Evolutionary conservation across 495 filamentous ascomycete genomes (phyloP), one percentile per base, ranked within the genome.

Genomic region (Bryoglossum gracile): DNA sequence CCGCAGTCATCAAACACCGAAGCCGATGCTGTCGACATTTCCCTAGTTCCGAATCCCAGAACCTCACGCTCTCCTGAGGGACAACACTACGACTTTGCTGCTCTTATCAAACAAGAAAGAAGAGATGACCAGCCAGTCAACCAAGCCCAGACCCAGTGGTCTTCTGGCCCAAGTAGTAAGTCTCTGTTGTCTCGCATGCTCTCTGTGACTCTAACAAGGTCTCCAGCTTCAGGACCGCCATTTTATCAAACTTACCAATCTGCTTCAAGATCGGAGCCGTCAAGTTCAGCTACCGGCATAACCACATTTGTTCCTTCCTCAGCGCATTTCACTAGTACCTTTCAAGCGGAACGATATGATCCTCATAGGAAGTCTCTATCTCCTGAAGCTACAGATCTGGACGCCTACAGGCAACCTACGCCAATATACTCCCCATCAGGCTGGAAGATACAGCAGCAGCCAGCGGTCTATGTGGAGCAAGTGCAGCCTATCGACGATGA

Each of bases 61-160:
- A 17, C 17, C 8, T 28, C 19, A 3, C 22, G 5, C 13, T 24
- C 39, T 28, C 39, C 28, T 4, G 41, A 23, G 13, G 18, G 38
- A 13, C 18, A 24, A 30, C 50, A 57, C 25, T 57, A 57, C 38
- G 54, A 53, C 17, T 57, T 57, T 22, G 46, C 52, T 16, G 46
- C 54, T 24, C 41, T 49, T 13, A 39, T 50, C 21, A 57, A 51
- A 22, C 24, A 40, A 9, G 46, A 50, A 34, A 24, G 21, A 13
- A 17, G 37, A 28, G 25, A 41, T 34, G 18, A 45, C 13, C 13
- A 17, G 8, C 32, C 28, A 8, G 17, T 30, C 16, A 25, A n/a
- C 26, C 33, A 39, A 8, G 32, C 44, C 11, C 51, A 53, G 35
- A 46, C 33, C 52, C 47, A 5, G 16, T 42, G 16, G 56, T 34